Conservation (phyloP, 139 green algal genomes). For the Picochlorum sp. region DNA sequence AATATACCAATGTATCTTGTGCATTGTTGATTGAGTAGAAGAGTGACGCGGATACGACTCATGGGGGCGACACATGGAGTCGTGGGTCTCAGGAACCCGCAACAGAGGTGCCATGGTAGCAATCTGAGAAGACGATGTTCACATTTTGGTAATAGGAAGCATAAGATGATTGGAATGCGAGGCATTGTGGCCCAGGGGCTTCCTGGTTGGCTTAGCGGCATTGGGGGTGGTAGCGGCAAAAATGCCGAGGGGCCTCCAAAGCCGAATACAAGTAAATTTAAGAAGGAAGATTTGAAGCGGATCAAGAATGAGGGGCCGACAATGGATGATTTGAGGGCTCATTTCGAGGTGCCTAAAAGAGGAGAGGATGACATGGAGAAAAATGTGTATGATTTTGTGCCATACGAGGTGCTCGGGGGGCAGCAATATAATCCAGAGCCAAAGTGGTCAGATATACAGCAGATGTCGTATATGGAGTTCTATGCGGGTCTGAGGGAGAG, state of each 20-base stretch:
- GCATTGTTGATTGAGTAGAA: too few relatives aligned
- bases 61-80: too few relatives aligned
- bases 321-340: conserved; percentile 29
- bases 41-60: too few relatives aligned
- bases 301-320: conserved; percentile 43
- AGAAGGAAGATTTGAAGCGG: conserved; percentile 32
- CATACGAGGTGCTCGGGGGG: conserved; percentile 25
- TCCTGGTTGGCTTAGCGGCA: conserved; percentile 4
- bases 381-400: conserved; percentile 23
- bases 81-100: too few relatives aligned
- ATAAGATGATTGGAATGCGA: too few relatives aligned
- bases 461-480: conserved; percentile 52
- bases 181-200: background rate
- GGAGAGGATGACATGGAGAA: background rate
- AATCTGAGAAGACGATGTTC: too few relatives aligned
- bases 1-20: too few relatives aligned
- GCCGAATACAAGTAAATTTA: conserved; percentile 19
- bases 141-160: too few relatives aligned
- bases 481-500: conserved; percentile 57
- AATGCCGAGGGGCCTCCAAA: conserved; percentile 11
- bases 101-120: too few relatives aligned
- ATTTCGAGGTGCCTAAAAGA: conserved; percentile 18
- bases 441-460: conserved; percentile 44
- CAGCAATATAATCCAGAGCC: conserved; percentile 41
- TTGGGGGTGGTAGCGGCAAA: too few relatives aligned